Evolutionary conservation across 306 rosid genomes (phyloP).

Genomic region (Cucumis sativus): Cucumber_9930_V3 NC_026656.2:317501-318000

Average conservation of each 20-base stretch:
- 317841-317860: slow-evolving; percentile 92
- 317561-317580: neutral
- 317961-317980: neutral
- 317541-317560: neutral
- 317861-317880: slow-evolving; percentile 95
- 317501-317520: neutral
- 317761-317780: slow-evolving; percentile 89
- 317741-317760: slow-evolving; percentile 91
- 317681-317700: slow-evolving; percentile 94
- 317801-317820: slow-evolving; percentile 81
- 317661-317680: slow-evolving; percentile 88
- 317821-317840: slow-evolving; percentile 97
- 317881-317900: slow-evolving; percentile 66
- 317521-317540: neutral
- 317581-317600: neutral
- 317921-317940: slow-evolving; percentile 39
- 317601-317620: slow-evolving; percentile 84
- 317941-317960: neutral
- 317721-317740: slow-evolving; percentile 83
- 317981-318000: neutral
- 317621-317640: slow-evolving; percentile 97
- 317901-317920: slow-evolving; percentile 91
- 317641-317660: slow-evolving; percentile 96
- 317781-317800: slow-evolving; percentile 86
- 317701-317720: slow-evolving; percentile 99